phyloP scores from a whole-genome alignment of 192 early-diverging fungal genomes.

The Podila clonocystis region DNA sequence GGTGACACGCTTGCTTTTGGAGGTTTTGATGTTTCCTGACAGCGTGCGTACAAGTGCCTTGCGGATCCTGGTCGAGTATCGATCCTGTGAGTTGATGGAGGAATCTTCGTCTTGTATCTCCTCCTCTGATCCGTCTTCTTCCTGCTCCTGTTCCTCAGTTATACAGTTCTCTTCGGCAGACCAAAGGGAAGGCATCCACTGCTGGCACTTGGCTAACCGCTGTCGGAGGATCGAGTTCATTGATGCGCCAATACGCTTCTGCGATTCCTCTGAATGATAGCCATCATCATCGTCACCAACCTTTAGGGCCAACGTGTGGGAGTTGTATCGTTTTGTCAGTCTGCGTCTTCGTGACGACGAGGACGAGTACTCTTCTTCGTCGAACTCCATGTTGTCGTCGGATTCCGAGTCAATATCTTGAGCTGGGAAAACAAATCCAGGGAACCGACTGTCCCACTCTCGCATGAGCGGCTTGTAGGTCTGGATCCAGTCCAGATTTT shows the following conservation, averaged over 20 bases:
- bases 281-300: conserved; percentile 13
- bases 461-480: conserved; percentile 34
- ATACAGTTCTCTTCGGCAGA: conserved; percentile 19
- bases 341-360: background rate
- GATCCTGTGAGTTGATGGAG: background rate
- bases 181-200: conserved; percentile 37
- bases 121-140: background rate
- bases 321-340: background rate
- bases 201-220: conserved; percentile 17
- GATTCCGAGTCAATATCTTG: conserved; percentile 25
- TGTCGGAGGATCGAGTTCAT: conserved; percentile 39
- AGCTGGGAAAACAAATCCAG: conserved; percentile 48
- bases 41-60: conserved; percentile 15
- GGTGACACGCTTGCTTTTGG: conserved; percentile 38
- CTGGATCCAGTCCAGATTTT: conserved; percentile 49
- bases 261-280: conserved; percentile 16
- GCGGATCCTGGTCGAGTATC: conserved; percentile 6
- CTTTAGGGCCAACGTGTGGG: conserved; percentile 5
- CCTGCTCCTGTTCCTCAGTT: background rate
- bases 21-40: conserved; percentile 13
- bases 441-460: conserved; percentile 41
- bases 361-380: background rate
- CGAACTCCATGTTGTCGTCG: background rate
- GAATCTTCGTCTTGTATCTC: background rate
- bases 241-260: conserved; percentile 10